Conservation (phyloP, 495 filamentous ascomycete genomes). For the Penicillium lividum region DNA sequence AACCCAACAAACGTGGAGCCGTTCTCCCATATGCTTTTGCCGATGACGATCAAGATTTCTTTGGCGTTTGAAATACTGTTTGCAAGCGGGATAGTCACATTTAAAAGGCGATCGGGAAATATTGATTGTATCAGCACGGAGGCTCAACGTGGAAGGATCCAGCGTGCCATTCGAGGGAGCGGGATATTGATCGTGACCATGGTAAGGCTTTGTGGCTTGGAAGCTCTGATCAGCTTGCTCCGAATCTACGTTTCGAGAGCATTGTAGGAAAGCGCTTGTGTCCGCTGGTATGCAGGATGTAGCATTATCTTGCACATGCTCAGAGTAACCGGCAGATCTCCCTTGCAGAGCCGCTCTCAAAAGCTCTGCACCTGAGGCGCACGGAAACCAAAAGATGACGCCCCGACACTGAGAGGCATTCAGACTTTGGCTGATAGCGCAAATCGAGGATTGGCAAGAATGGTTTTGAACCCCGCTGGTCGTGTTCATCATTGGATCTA, state of each 20-base stretch:
- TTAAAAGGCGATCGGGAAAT: conserved; percentile 8
- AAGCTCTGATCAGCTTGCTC: background rate
- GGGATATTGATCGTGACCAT: background rate
- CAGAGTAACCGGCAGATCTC: background rate
- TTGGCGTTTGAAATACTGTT: conserved; percentile 42
- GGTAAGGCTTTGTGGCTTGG: background rate
- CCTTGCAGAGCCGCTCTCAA: background rate
- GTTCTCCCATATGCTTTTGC: conserved; percentile 40
- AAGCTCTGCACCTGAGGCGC: background rate
- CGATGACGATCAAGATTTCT: conserved; percentile 57
- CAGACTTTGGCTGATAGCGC: background rate
- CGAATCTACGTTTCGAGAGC: background rate
- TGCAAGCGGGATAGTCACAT: conserved; percentile 28
- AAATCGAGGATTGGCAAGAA: background rate
- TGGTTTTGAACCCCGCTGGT: background rate
- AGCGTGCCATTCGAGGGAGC: background rate
- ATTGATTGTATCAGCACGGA: background rate
- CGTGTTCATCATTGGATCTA: background rate
- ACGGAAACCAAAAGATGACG: background rate
- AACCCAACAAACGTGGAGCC: conserved; percentile 30
- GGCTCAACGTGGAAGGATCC: background rate
- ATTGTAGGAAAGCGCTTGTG: background rate
- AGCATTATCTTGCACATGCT: background rate
- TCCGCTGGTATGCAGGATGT: background rate
- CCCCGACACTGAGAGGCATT: background rate